Percentiles rank a stretch among this genome's conserved stretches.
These are phyloP conservation scores for Colletotrichum cuscutae DNA, from an alignment of 2,329 filamentous ascomycete genomes.

Conservation along the genomic window DNA sequence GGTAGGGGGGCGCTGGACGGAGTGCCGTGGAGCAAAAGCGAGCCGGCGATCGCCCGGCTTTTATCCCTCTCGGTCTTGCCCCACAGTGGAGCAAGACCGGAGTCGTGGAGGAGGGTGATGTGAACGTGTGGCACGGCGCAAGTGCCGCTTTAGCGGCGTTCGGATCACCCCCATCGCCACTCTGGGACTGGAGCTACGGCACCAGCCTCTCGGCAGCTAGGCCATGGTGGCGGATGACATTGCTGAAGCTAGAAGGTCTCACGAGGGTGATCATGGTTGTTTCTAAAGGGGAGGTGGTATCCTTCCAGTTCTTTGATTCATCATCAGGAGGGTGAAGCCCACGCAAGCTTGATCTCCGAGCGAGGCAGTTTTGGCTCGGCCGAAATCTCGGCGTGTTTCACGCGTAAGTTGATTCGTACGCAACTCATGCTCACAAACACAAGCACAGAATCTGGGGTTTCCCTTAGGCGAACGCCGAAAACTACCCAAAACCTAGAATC, in stretches of 20 bases:
- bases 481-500: background rate
- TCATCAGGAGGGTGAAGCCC: background rate
- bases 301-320: too few relatives aligned
- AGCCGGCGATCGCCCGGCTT: conserved; percentile 2
- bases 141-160: conserved; percentile 1
- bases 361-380: background rate
- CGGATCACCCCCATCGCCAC: conserved; percentile 7
- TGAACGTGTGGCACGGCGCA: background rate
- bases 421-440: background rate
- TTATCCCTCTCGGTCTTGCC: conserved; percentile 17
- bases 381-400: background rate
- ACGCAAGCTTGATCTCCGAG: background rate
- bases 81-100: conserved; percentile 5
- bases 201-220: background rate
- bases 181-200: background rate
- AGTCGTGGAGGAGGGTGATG: too few relatives aligned
- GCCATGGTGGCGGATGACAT: background rate
- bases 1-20: background rate
- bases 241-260: too few relatives aligned
- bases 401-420: background rate
- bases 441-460: background rate
- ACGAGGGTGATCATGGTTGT: background rate
- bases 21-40: conserved; percentile 11
- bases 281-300: background rate
- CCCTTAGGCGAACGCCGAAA: background rate